Evolutionary conservation across 1,284 basidiomycete species (phyloP), one percentile per base, ranked within the genome.

Genomic region (Trichosporon asahii): DNA sequence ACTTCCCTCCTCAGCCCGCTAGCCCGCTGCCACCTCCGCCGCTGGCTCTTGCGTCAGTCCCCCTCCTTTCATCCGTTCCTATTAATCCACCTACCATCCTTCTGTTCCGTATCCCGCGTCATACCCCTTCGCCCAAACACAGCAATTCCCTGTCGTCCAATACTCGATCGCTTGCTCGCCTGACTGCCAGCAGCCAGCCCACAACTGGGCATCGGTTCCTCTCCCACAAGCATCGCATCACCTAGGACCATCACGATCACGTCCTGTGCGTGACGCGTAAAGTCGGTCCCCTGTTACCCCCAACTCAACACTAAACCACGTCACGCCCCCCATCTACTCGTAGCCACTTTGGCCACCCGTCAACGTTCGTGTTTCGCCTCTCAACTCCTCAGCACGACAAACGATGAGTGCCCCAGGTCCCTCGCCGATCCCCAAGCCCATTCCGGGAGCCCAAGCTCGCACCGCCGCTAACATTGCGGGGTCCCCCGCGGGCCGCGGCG

Each of bases 381-480:
- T 78, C 5, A 27, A 71, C 27, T 33, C 57, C n/a, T 40, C 23
- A 18, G 21, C 49, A 33, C 31, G 49, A 35, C 46, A 18, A 12
- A 46, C 27, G 31, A 66, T 49, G 49, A 57, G 49, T 46, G 31
- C 49, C 49, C n/a, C 65, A 44, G 27, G 44, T 33, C 65, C 49
- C 33, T 35, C 63, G 37, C 64, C 44, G 18, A 44, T 73, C 4
- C 74, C 77, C 21, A 78, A 77, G 64, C 69, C 78, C 27, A 80
- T 79, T 65, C 77, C 80, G 21, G 73, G 76, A 37, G 71, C 77
- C 27, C 75, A 78, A 7, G 76, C 79, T 2, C 73, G 75, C 8
- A 78, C 79, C 21, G 80, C 78, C 61, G 71, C 76, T 3, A 74
- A 70, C 40, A 60, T 61, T 1, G 70, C 63, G 25, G 67, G 70